Percentiles rank a stretch among this genome's conserved stretches.
These are phyloP conservation scores for Metarhizium album DNA, from an alignment of 2,329 filamentous ascomycete genomes.

Conservation along the genomic window DNA sequence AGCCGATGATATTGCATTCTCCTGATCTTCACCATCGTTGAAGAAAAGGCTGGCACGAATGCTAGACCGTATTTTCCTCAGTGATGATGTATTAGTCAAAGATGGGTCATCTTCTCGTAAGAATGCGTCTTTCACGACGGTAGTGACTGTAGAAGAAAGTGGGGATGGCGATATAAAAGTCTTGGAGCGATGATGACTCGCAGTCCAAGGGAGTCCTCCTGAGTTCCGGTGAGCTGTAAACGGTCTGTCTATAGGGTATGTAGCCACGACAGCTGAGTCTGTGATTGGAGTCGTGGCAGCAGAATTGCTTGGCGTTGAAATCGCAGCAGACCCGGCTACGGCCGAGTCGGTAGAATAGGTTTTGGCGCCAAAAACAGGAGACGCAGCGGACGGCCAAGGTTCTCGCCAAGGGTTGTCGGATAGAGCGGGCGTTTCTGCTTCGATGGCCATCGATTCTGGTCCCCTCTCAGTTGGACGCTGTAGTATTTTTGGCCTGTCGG, in stretches of 20 bases:
- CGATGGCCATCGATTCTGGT: conserved; percentile 22
- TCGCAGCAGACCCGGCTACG: conserved; percentile 14
- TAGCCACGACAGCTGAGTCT: conserved; percentile 15
- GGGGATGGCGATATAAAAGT: conserved; percentile 49
- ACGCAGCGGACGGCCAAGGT: conserved; percentile 19
- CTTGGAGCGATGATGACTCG: conserved; percentile 24
- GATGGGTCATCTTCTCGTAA: conserved; percentile 33
- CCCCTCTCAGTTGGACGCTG: conserved; percentile 19
- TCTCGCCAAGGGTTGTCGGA: conserved; percentile 35
- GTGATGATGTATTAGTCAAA: conserved; percentile 30
- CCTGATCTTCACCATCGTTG: conserved; percentile 30
- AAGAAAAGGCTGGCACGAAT: conserved; percentile 46
- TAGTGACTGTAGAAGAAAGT: conserved; percentile 47
- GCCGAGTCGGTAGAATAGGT: conserved; percentile 27
- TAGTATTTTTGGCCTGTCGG: conserved; percentile 25
- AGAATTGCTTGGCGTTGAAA: conserved; percentile 16
- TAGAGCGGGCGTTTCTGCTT: conserved; percentile 28
- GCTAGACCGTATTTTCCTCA: conserved; percentile 36
- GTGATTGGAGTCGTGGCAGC: conserved; percentile 22
- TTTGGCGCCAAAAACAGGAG: conserved; percentile 24
- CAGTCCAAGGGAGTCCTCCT: conserved; percentile 17
- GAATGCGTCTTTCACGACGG: conserved; percentile 45
- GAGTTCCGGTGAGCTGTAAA: conserved; percentile 18
- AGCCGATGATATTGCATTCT: conserved; percentile 17
- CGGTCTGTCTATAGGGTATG: conserved; percentile 15